phyloP scores from a whole-genome alignment of 1,284 basidiomycete species.

The Sanguinoderma infundibulare region DNA sequence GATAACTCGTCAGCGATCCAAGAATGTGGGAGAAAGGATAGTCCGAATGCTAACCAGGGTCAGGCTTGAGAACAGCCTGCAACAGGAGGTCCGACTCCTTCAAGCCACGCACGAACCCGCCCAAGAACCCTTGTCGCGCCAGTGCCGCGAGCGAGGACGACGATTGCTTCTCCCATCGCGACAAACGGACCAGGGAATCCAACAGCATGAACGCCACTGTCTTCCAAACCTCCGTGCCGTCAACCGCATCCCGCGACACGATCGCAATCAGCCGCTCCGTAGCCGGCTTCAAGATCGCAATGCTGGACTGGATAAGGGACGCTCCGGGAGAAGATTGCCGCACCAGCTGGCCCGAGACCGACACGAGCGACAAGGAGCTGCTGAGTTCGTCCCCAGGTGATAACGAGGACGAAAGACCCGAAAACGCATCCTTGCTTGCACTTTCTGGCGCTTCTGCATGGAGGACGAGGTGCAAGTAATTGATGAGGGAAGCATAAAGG shows the following conservation, averaged over 20 bases:
- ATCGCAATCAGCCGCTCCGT: constrained; percentile 79
- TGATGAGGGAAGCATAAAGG: constrained; percentile 90
- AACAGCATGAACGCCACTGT: constrained; percentile 90
- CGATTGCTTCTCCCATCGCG: constrained; percentile 65
- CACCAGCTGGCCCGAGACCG: constrained; percentile 30
- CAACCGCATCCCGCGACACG: constrained; percentile 91
- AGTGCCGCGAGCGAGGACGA: constrained; percentile 61
- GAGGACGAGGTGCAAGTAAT: constrained; percentile 81
- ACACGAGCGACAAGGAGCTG: constrained; percentile 38
- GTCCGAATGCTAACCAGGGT: constrained; percentile 67
- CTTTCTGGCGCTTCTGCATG: constrained; percentile 34
- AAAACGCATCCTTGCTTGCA: constrained; percentile 13
- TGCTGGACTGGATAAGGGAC: constrained; percentile 63
- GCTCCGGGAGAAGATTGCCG: constrained; percentile 34
- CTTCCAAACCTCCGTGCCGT: constrained; percentile 96
- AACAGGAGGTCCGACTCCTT: constrained; percentile 86
- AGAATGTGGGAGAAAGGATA: not conserved
- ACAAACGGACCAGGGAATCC: constrained; percentile 75
- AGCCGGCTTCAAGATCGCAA: constrained; percentile 63
- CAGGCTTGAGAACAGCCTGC: constrained; percentile 83
- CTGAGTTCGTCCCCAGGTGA: constrained; percentile 46
- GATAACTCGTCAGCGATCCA: not conserved
- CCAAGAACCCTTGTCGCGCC: constrained; percentile 78
- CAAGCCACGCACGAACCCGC: constrained; percentile 83
- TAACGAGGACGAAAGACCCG: constrained; percentile 37